Evolutionary conservation across 257 asterid species (phyloP), one percentile per base, ranked within the genome.

Genomic region (Plantago major): DNA sequence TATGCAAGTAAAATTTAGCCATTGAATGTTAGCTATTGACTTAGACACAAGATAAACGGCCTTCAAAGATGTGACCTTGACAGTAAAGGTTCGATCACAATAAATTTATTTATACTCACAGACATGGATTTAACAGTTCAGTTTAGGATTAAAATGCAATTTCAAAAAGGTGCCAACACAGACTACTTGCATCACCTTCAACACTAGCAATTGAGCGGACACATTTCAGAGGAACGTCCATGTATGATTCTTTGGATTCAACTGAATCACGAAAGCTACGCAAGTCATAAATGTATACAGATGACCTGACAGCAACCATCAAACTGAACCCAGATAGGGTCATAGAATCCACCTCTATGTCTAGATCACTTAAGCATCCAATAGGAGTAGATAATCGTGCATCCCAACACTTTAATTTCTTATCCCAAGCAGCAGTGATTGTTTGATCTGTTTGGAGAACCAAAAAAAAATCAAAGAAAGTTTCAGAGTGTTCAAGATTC

Each of bases 371-470:
- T 82, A 83, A 72, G 74, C 80, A 74, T 71, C 78, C 79, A 52
- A 59, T 47, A 57, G 86, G 64, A 62, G 56, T 61, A 40, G 71
- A 49, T 54, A 82, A 67, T 40, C 94, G 88, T 30, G 81, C 71
- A 81, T 93, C 99, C 97, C 97, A 93, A 59, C 88, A 77, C 70
- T 68, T 83, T 13, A 93, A 73, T 72, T 78, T 93, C 64, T 65
- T 83, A 73, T 89, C 99, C 95, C 91, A 89, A 56, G 95, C 85
- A 69, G 85, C 83, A 11, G 80, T 73, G 70, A 87, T 63, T 52
- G 80, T 44, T 65, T 87, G 90, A 76, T 84, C 99, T 93, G 64
- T 64, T 72, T 10, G 47, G 49, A 67, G 7, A 6, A 11, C 67
- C 57, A 52, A 26, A 55, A 46, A 19, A 33, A 42, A 65, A 7